Evolutionary conservation across 1,139 yeast genomes (phyloP), one percentile per base, ranked within the genome.

Genomic region (Yarrowia galli): DNA sequence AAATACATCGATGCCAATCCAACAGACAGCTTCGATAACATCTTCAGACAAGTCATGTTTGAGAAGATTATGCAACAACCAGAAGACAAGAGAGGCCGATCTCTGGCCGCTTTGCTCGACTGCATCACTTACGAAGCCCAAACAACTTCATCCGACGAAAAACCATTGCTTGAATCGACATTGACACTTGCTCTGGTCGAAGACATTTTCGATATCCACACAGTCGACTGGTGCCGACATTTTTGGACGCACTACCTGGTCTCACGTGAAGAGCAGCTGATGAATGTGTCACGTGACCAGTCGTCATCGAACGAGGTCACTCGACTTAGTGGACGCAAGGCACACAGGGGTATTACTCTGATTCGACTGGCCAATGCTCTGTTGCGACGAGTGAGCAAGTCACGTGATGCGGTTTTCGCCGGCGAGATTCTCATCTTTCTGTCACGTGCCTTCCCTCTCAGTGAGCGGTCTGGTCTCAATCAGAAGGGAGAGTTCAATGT

Each of bases 381-480:
- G 23, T 72, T 79, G n/a, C 71, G 77, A 36, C 71, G 83, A 32
- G 71, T 79, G 38, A 78, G 81, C 7, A 77, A 78, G 67, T 75
- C 74, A 51, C 78, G 75, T 42, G 77, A 79, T 70, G 75, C 80
- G 0, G 74, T 71, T 43, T 79, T 79, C 69, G 75, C 81, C 3
- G 82, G 82, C 13, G 73, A 76, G 67, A 76, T 79, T 53, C 76
- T 78, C 46, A 76, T 78, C 69, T 79, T 76, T 65, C 72, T 79
- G 38, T 78, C 81, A 2, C 69, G 76, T 16, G 81, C 81, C 6
- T 79, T 79, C 68, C 80, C 81, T 0, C 69, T 79, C 23, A 73
- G 75, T 46, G 82, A 79, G 67, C 76, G 78, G 54, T 77, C 80
- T 7, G 82, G 81, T 5, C 72, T 79, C 23, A 79, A 79, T 65